Evolutionary conservation across 176 grass and related monocot genomes (phyloP).

Genomic region (Oryza rufipogon): DNA sequence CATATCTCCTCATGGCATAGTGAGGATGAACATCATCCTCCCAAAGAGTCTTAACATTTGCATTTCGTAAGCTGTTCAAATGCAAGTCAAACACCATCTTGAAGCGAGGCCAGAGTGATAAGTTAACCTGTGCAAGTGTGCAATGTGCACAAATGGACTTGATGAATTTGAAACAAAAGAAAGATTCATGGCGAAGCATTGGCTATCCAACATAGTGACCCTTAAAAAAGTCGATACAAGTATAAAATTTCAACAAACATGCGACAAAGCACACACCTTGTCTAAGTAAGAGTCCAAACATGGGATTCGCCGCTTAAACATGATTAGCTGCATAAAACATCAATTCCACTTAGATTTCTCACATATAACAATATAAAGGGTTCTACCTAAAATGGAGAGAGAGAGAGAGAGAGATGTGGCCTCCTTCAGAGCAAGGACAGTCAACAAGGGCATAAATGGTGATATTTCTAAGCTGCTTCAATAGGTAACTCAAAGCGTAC

Average conservation of each 20-base stretch:
- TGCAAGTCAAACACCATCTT: constrained; percentile 99
- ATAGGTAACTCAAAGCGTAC: constrained; percentile 31
- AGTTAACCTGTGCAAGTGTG: constrained; percentile 79
- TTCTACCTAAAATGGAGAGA: too few relatives aligned
- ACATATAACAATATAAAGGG: constrained; percentile 7
- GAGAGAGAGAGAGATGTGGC: too few relatives aligned
- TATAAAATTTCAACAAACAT: constrained; percentile 20
- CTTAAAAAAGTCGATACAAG: not conserved
- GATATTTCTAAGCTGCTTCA: too few relatives aligned
- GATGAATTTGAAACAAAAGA: constrained; percentile 18
- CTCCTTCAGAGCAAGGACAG: too few relatives aligned
- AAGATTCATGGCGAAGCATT: constrained; percentile 4
- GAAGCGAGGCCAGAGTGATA: constrained; percentile 93
- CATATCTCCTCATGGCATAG: constrained; percentile 91
- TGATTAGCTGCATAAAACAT: constrained; percentile 80
- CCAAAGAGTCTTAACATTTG: constrained; percentile 88
- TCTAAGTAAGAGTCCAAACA: constrained; percentile 99
- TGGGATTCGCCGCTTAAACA: constrained; percentile 92
- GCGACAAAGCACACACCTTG: constrained; percentile 64
- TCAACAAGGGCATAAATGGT: too few relatives aligned
- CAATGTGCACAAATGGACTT: constrained; percentile 30
- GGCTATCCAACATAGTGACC: not conserved
- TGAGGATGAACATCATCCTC: constrained; percentile 98
- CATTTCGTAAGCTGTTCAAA: constrained; percentile 88
- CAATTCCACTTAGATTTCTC: constrained; percentile 38